These are phyloP conservation scores for Aspergillus quadrilineatus DNA, from an alignment of 2,329 filamentous ascomycete species.

Conservation along the genomic window DNA sequence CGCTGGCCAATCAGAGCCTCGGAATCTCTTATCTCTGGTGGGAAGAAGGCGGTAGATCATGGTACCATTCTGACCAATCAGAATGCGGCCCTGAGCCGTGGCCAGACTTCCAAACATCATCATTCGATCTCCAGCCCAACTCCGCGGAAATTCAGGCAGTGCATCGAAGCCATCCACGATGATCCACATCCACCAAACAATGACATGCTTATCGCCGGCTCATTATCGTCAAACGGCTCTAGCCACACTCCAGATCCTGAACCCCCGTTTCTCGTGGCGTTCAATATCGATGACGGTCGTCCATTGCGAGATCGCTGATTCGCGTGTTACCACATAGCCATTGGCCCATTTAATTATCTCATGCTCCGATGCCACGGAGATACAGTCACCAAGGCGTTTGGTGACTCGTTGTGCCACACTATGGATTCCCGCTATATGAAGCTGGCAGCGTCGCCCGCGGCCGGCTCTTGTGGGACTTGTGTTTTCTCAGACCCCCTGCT, in stretches of 20 bases:
- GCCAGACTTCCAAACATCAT: not conserved
- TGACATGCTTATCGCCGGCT: not conserved
- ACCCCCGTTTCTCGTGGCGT: not conserved
- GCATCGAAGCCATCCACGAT: not conserved
- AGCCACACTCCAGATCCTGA: not conserved
- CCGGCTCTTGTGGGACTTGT: not conserved
- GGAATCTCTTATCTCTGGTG: constrained; percentile 8
- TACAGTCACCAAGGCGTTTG: constrained; percentile 4
- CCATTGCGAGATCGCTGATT: constrained; percentile 18
- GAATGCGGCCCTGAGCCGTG: not conserved
- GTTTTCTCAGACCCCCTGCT: not conserved
- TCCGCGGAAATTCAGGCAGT: constrained; percentile 9
- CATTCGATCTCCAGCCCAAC: not conserved
- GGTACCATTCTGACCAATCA: constrained; percentile 2
- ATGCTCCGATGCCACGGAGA: constrained; percentile 15
- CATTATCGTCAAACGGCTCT: not conserved
- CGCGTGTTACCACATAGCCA: constrained; percentile 1
- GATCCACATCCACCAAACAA: not conserved
- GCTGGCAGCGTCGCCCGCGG: not conserved
- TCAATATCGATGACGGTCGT: not conserved
- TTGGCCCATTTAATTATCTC: constrained; percentile 20
- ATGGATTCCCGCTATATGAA: constrained; percentile 7
- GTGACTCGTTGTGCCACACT: constrained; percentile 6
- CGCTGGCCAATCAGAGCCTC: constrained; percentile 2
- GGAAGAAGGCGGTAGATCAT: constrained; percentile 6